Conservation (phyloP, 2,329 filamentous ascomycete species). For the Coleophoma crateriformis region DNA sequence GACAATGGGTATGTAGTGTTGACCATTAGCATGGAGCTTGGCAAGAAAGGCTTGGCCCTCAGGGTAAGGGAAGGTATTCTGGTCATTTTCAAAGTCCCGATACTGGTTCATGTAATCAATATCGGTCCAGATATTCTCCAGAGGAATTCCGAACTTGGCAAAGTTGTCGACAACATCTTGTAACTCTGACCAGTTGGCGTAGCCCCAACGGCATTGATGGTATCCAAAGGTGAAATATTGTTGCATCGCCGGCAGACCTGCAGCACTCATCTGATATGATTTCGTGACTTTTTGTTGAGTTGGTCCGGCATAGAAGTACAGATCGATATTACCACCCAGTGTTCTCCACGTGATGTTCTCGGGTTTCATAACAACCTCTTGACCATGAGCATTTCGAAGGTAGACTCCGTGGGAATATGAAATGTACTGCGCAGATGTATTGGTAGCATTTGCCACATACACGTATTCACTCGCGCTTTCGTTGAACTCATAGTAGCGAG, state of each 20-base stretch:
- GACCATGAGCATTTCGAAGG: slow-evolving; percentile 69
- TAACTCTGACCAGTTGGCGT: slow-evolving; percentile 64
- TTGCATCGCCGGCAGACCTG: slow-evolving; percentile 71
- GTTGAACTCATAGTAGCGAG: slow-evolving; percentile 62
- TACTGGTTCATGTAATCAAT: slow-evolving; percentile 65
- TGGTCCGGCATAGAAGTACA: slow-evolving; percentile 75
- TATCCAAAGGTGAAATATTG: slow-evolving; percentile 78
- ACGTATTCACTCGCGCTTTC: slow-evolving; percentile 38
- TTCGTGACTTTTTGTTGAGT: slow-evolving; percentile 62
- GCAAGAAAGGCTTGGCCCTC: slow-evolving; percentile 55
- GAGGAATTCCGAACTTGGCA: slow-evolving; percentile 55
- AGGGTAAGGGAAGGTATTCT: slow-evolving; percentile 46
- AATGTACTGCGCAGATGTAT: slow-evolving; percentile 48
- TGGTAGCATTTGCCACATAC: slow-evolving; percentile 49
- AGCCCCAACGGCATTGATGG: slow-evolving; percentile 82
- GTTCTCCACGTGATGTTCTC: slow-evolving; percentile 67
- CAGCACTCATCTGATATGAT: slow-evolving; percentile 61
- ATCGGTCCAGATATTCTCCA: slow-evolving; percentile 71
- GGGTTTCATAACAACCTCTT: slow-evolving; percentile 63
- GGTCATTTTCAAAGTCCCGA: slow-evolving; percentile 58
- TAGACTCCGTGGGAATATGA: slow-evolving; percentile 74
- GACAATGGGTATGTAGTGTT: slow-evolving; percentile 62
- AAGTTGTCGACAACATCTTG: slow-evolving; percentile 65
- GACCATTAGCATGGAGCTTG: slow-evolving; percentile 56
- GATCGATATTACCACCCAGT: slow-evolving; percentile 70